Evolutionary conservation across 768 basidiomycete genomes (phyloP).

Genomic region (Agaricus blazei): DNA sequence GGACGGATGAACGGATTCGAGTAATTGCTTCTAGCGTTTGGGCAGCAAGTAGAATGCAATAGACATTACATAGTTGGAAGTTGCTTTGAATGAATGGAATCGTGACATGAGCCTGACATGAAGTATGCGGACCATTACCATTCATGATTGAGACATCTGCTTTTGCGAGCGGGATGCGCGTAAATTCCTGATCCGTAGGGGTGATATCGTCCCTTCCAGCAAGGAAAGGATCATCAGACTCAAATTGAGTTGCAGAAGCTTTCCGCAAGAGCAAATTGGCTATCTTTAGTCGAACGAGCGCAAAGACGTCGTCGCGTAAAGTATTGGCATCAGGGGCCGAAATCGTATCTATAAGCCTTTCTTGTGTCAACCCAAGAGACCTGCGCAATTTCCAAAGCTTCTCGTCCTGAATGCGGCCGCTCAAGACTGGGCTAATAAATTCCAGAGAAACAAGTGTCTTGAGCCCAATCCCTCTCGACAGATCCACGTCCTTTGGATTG

Average conservation of each 20-base stretch:
- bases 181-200: slow-evolving; percentile 37
- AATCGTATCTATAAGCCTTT: slow-evolving; percentile 41
- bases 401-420: slow-evolving; percentile 29
- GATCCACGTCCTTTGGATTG: slow-evolving; percentile 63
- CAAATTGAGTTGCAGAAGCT: slow-evolving; percentile 61
- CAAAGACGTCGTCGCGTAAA: slow-evolving; percentile 29
- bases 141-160: slow-evolving; percentile 21
- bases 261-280: slow-evolving; percentile 51
- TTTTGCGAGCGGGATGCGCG: slow-evolving; percentile 31
- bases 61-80: slow-evolving; percentile 63
- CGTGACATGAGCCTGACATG: slow-evolving; percentile 41
- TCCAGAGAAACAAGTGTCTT: slow-evolving; percentile 49
- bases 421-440: slow-evolving; percentile 41
- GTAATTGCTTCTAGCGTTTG: slow-evolving; percentile 43
- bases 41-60: slow-evolving; percentile 60
- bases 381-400: slow-evolving; percentile 40
- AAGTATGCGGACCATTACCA: slow-evolving; percentile 24
- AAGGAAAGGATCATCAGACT: slow-evolving; percentile 60
- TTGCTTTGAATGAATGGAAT: slow-evolving; percentile 48
- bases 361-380: slow-evolving; percentile 50
- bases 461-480: slow-evolving; percentile 66
- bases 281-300: slow-evolving; percentile 37
- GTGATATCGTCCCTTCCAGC: slow-evolving; percentile 46
- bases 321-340: slow-evolving; percentile 32
- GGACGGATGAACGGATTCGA: slow-evolving; percentile 13